Base-by-base conservation (phyloP, 805 yeast genomes). In the Kluyveromyces siamensis region DNA sequence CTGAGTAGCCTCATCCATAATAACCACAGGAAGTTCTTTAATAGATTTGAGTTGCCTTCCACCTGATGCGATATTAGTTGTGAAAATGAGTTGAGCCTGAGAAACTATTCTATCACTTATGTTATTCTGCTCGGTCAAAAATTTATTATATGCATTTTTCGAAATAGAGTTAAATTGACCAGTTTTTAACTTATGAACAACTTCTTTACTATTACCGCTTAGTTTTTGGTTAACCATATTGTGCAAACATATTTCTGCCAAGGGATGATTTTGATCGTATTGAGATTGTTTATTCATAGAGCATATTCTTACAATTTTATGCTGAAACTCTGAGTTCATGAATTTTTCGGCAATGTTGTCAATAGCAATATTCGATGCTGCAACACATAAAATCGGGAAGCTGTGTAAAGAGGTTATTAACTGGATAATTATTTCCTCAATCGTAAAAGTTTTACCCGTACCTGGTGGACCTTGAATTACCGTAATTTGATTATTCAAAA, bases 401-500 rank as follows among this genome's bases (percentile, higher is more conserved):
- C 80, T 72, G 56, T 76, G 71, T 53, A 78, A 70, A 43, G 76
- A 77, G 40, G 72, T 75, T 48, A 82, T 67, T 49, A 81, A 69
- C 56, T 81, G 82, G 40, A 80, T 57, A 49, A 79, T 67, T 30
- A 83, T 69, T 56, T 84, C 90, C 44, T 82, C 79, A 27, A 84
- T 67, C 0, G 89, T 84, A 42, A 82, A 79, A 0, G 91, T 84
- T 61, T 84, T 84, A 48, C 91, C 91, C 0, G 91, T 84, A 13
- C 90, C 91, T 2, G 90, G 90, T 1, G 91, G 91, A 2, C 90
- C 91, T 62, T 83, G 90, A 17, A 84, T 70, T 16, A 84, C 55
- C 2, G 81, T 79, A 39, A 72, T 75, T 19, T 74, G 68, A 57
- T 70, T 78, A 58, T 71, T 75, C 50, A 73, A 62, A 8, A 72